Percentiles rank a stretch among this genome's conserved stretches.
Evolutionary conservation across 148 eudicot species (phyloP).

Genomic region (Vaccinium macrocarpon): DNA sequence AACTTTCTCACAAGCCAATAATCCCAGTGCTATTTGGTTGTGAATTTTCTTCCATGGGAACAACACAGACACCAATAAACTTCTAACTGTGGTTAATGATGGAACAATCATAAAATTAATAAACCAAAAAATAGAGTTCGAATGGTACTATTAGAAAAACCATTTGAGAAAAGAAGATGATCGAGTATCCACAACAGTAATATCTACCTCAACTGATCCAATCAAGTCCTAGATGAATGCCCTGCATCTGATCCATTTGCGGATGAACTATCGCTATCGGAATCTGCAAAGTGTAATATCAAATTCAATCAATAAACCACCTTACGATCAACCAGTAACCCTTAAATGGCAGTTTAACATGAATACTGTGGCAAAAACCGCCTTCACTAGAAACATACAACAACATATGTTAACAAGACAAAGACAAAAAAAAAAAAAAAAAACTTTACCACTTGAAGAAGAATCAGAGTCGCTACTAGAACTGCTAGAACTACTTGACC

Average conservation of each 20-base stretch:
- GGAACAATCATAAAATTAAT: neutral
- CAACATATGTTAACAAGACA: neutral
- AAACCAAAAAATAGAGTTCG: neutral
- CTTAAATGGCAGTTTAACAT: neutral
- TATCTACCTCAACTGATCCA: slow-evolving; percentile 32
- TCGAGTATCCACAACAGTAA: neutral
- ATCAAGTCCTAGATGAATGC: slow-evolving; percentile 42
- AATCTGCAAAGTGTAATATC: slow-evolving; percentile 48
- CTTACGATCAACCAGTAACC: neutral
- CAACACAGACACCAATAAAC: neutral
- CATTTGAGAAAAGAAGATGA: neutral
- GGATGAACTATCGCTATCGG: slow-evolving; percentile 86
- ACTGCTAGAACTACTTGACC: slow-evolving; percentile 90
- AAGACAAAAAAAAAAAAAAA: neutral
- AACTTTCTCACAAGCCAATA: slow-evolving; percentile 1
- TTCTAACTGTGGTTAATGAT: neutral
- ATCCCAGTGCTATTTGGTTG: neutral
- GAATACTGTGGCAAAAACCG: slow-evolving; percentile 27
- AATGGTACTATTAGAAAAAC: neutral
- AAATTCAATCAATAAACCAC: neutral
- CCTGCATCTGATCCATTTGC: slow-evolving; percentile 58
- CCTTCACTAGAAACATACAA: neutral
- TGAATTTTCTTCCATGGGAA: neutral
- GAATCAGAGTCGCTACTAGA: slow-evolving; percentile 94
- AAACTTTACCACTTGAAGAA: slow-evolving; percentile 61